These are phyloP conservation scores for Termitomyces sp. DNA, from an alignment of 768 basidiomycete genomes.

Conservation along the genomic window DNA sequence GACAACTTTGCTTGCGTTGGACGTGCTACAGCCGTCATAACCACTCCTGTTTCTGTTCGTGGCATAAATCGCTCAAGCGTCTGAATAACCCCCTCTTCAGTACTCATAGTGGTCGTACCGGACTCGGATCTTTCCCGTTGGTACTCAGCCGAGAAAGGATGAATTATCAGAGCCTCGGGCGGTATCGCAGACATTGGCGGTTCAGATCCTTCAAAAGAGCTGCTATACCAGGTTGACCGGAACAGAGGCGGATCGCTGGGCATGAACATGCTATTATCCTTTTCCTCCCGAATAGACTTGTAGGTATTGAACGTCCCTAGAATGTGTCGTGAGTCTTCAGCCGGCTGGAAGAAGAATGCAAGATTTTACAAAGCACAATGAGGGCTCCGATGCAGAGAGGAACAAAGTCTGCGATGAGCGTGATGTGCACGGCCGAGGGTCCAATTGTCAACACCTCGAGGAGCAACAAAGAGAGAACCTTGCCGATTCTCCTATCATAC, in stretches of 20 bases:
- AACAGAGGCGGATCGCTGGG: background rate
- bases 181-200: background rate
- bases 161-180: background rate
- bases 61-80: background rate
- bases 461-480: slow-evolving; percentile 7
- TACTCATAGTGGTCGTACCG: background rate
- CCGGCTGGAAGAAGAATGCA: background rate
- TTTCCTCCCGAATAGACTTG: background rate
- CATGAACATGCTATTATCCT: background rate
- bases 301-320: slow-evolving; percentile 8
- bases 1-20: background rate
- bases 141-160: slow-evolving; percentile 9
- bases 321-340: background rate
- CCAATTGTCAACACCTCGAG: slow-evolving; percentile 10
- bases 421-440: slow-evolving; percentile 10
- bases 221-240: slow-evolving; percentile 7
- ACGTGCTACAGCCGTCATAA: background rate
- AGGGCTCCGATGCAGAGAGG: slow-evolving; percentile 11
- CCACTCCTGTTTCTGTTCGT: background rate
- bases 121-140: background rate
- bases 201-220: background rate
- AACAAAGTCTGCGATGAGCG: slow-evolving; percentile 11
- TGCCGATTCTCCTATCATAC: slow-evolving; percentile 6
- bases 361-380: slow-evolving; percentile 7
- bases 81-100: slow-evolving; percentile 3